Evolutionary conservation across 2,329 filamentous ascomycete species (phyloP).

Genomic region (Fusarium paranaense): DNA sequence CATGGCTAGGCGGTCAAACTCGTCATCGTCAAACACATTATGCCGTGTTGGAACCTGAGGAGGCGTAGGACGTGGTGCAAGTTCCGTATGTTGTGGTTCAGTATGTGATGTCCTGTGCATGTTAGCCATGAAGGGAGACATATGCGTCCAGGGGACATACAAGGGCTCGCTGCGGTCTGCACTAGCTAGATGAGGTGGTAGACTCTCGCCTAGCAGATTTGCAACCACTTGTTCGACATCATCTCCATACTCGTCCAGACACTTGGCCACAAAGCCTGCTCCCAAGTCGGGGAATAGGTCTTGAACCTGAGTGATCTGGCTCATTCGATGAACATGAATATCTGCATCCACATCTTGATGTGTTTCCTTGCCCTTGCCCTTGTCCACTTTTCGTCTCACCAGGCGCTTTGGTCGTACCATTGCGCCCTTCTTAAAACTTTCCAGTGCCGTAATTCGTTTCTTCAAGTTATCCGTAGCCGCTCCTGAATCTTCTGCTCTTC

Average conservation of each 20-base stretch:
- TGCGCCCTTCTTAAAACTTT: conserved; percentile 68
- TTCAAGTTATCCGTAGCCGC: conserved; percentile 66
- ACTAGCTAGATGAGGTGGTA: conserved; percentile 75
- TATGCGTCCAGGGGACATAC: conserved; percentile 52
- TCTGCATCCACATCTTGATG: conserved; percentile 55
- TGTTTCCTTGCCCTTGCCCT: conserved; percentile 69
- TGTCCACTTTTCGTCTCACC: conserved; percentile 68
- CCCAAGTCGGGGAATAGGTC: conserved; percentile 92
- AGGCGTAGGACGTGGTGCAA: conserved; percentile 71
- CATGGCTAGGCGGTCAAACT: conserved; percentile 77
- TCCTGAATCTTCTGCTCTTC: conserved; percentile 62
- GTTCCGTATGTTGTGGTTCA: conserved; percentile 47
- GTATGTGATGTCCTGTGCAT: conserved; percentile 44
- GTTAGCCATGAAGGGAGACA: conserved; percentile 29
- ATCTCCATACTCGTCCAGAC: conserved; percentile 83
- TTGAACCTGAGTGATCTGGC: conserved; percentile 88
- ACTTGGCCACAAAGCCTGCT: conserved; percentile 80
- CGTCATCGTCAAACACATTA: conserved; percentile 85
- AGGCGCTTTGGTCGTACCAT: conserved; percentile 63
- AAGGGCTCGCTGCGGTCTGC: conserved; percentile 74
- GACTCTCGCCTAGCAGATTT: conserved; percentile 81
- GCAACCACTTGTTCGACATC: conserved; percentile 83
- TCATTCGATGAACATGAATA: conserved; percentile 84
- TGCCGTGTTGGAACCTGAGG: conserved; percentile 68
- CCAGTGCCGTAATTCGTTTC: conserved; percentile 71